phyloP scores from a whole-genome alignment of 495 filamentous ascomycete genomes.

The Hypoxylon cercidicola region DNA sequence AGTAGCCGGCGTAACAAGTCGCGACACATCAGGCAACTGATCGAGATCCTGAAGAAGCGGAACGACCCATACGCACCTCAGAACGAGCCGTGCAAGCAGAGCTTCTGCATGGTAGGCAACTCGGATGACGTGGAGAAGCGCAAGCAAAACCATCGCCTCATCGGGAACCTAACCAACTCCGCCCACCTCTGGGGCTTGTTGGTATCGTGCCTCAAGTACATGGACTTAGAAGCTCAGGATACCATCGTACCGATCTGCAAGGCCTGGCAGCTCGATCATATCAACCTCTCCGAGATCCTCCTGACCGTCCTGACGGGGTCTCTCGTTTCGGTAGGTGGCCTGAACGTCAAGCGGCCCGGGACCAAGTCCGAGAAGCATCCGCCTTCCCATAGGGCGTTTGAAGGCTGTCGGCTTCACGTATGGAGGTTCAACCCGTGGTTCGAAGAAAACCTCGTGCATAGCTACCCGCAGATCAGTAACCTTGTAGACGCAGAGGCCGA shows the following conservation, averaged over 20 bases:
- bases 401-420: not conserved
- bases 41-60: not conserved
- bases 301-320: not conserved
- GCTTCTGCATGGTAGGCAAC: not conserved
- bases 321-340: not conserved
- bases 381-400: not conserved
- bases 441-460: not conserved
- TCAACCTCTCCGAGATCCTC: constrained; percentile 1
- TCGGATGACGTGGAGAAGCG: not conserved
- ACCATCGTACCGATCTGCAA: not conserved
- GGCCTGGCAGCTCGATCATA: not conserved
- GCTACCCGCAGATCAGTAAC: not conserved
- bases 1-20: not conserved
- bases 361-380: constrained; percentile 3
- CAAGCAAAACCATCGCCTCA: not conserved
- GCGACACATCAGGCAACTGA: not conserved
- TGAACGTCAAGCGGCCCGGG: not conserved
- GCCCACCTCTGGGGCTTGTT: not conserved
- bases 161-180: not conserved
- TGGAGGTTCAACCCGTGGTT: not conserved
- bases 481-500: too few relatives aligned
- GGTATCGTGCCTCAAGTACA: not conserved
- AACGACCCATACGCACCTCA: not conserved
- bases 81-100: not conserved
- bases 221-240: not conserved